Base-by-base conservation (phyloP, 2,329 filamentous ascomycete species). In the Fusarium tanahbumbuense region DNA sequence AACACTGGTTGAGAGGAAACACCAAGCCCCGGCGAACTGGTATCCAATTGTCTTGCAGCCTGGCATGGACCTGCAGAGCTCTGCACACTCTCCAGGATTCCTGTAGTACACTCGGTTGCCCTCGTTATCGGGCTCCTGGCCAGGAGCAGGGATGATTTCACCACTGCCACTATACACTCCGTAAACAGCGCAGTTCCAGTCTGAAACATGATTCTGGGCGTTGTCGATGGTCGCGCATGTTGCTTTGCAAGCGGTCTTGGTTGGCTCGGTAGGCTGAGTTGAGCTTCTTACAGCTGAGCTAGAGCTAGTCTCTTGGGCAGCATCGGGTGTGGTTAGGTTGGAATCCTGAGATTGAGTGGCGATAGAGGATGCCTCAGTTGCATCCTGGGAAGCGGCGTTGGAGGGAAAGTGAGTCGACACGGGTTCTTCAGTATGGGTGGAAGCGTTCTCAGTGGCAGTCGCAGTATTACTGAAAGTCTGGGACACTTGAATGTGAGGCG, bases 151-250 rank as follows among this genome's bases (percentile, higher is more conserved):
- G 23, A 46, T 46, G 11, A 46, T 48, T 11, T 8, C 12, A 22
- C 27, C 46, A 30, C 28, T 48, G 6, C 53, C 57, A 4, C 7
- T 41, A 2, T 60, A 58, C 1, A 60, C 20, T 6, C 57, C 57
- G 15, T 58, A 58, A 9, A 60, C 42, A 41, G 18, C 22, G 12
- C 53, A 60, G 12, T 48, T 48, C 22, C 41, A 56, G 13, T 54
- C 50, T 16, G 5, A 13, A 8, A 15, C 5, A 28, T 32, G 28
- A 1, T 22, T 15, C 0, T 6, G 0, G 6, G 27, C 27, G 12
- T 22, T n/a, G 5, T 3, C 2, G 7, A 40, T 13, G 6, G 44
- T 9, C 18, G 23, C 25, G 1, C 57, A 60, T 1, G 6, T 13
- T 58, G 42, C 23, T 6, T 60, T 60, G 1, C 57, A 60, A 10